Percentiles rank a stretch among this genome's conserved stretches.
Evolutionary conservation across 306 rosid genomes (phyloP).

Genomic region (Carpinus fangiana): DNA sequence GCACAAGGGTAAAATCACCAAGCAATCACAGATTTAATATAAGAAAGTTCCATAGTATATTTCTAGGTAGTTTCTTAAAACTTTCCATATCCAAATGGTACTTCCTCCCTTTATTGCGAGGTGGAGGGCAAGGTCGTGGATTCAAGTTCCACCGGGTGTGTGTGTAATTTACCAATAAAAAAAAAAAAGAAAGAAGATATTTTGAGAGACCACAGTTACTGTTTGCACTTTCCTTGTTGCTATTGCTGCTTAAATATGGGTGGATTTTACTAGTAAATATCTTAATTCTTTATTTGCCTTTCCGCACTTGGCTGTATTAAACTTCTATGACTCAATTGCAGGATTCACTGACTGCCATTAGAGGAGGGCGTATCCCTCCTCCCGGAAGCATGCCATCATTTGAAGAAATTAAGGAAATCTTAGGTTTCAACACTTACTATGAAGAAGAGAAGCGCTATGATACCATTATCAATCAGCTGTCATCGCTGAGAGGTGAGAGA

Average conservation of each 20-base stretch:
- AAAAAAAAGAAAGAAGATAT: neutral
- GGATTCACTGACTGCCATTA: conserved; percentile 79
- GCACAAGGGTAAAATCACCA: too few species aligned
- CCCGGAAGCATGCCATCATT: conserved; percentile 96
- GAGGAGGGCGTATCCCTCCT: conserved; percentile 92
- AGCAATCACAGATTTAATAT: too few species aligned
- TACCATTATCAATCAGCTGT: conserved; percentile 40
- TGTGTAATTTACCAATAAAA: too few species aligned
- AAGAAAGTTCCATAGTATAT: too few species aligned
- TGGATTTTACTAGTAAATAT: neutral
- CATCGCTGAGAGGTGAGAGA: conserved; percentile 62
- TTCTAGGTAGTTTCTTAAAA: too few species aligned
- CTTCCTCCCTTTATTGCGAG: too few species aligned
- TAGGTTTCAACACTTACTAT: conserved; percentile 85
- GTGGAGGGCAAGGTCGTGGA: too few species aligned
- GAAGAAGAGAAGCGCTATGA: conserved; percentile 92
- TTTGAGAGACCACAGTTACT: neutral
- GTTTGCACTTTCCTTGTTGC: neutral
- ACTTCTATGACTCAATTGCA: conserved; percentile 38
- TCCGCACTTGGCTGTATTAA: conserved; percentile 8
- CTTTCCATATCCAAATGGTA: too few species aligned
- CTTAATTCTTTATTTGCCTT: neutral
- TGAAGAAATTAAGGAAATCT: conserved; percentile 79
- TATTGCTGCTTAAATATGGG: neutral
- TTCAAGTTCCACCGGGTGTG: too few species aligned